Evolutionary conservation across 2,329 filamentous ascomycete genomes (phyloP), one percentile per base, ranked within the genome.

Genomic region (Fusarium temperatum): DNA sequence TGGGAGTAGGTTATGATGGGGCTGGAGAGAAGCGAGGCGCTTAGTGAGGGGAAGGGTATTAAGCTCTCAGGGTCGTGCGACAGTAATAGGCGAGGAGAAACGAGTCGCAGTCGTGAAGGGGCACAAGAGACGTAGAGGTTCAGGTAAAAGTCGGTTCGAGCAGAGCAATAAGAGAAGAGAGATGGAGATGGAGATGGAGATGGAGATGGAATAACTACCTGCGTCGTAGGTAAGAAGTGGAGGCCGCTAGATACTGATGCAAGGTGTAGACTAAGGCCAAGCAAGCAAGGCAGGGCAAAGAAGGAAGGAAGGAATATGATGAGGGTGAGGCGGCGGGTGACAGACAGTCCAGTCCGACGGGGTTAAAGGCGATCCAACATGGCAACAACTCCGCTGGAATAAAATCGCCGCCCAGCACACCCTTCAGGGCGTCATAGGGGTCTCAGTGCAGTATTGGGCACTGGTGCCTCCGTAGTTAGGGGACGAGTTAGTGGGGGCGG

Each of bases 31-130:
- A 75, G 54, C 62, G 58, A 73, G 69, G 48, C 59, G 63, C 65
- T 70, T 62, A 57, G 61, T 74, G 66, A 68, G 74, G 75, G 75
- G 67, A 61, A 72, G 61, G 61, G 45, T 66, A 57, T 67, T 56
- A 63, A 68, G 74, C 65, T 75, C 66, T 68, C 64, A 63, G 60
- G 72, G 69, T 75, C 64, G 72, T 74, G 65, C 62, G 55, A 69
- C 56, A 72, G 61, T 60, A 45, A 53, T 53, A 58, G 58, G 61
- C 39, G 56, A 73, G 57, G 62, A 57, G 61, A 50, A 55, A 44
- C 35, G 48, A 39, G 57, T 70, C 56, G 66, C 45, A 47, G 57
- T 59, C n/a, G 63, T 66, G 36, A 45, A 54, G 47, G 61, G 58
- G 38, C 36, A 45, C 39, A 48, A 65, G 59, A 45, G 36, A 45